A percentile compares a stretch with the other conserved stretches of the same genome.
Evolutionary conservation across 1,284 basidiomycete genomes (phyloP).

Genomic region (Peniophora sp.): DNA sequence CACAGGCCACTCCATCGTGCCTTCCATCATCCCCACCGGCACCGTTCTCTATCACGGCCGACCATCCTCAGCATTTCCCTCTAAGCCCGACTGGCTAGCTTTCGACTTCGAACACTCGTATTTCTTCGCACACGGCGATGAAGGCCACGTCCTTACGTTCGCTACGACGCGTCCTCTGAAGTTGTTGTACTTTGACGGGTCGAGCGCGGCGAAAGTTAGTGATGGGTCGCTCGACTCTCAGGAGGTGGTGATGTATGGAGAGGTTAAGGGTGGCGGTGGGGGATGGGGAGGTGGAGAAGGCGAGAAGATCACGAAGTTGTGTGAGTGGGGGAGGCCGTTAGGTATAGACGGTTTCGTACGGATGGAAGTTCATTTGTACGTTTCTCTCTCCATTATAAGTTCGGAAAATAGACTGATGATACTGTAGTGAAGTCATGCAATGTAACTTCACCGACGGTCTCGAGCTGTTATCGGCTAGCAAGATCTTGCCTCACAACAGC

Average conservation of each 20-base stretch:
- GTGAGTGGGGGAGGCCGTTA: conserved; percentile 11
- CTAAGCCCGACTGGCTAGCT: conserved; percentile 8
- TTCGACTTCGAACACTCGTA: conserved; percentile 11
- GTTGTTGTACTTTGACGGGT: conserved; percentile 15
- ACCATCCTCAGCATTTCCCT: neutral
- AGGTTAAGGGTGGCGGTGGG: conserved; percentile 2
- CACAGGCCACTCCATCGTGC: conserved; percentile 7
- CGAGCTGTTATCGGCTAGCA: conserved; percentile 23
- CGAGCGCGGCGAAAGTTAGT: conserved; percentile 7
- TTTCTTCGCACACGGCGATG: neutral
- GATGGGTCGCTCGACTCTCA: conserved; percentile 11
- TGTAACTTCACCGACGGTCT: conserved; percentile 38
- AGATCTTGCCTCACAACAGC: conserved; percentile 5
- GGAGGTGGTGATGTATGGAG: conserved; percentile 9
- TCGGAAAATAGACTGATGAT: neutral
- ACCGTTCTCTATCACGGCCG: conserved; percentile 11
- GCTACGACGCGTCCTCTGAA: conserved; percentile 10
- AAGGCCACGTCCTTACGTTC: conserved; percentile 9
- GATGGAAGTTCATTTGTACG: conserved; percentile 44
- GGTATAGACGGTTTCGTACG: conserved; percentile 18
- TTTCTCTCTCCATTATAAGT: conserved; percentile 1
- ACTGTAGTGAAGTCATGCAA: conserved; percentile 40
- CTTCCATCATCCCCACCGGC: conserved; percentile 3
- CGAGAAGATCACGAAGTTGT: conserved; percentile 8
- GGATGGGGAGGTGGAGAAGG: conserved; percentile 1